Base-by-base conservation (phyloP, 2,329 filamentous ascomycete species). In the Metarhizium sp. region DNA sequence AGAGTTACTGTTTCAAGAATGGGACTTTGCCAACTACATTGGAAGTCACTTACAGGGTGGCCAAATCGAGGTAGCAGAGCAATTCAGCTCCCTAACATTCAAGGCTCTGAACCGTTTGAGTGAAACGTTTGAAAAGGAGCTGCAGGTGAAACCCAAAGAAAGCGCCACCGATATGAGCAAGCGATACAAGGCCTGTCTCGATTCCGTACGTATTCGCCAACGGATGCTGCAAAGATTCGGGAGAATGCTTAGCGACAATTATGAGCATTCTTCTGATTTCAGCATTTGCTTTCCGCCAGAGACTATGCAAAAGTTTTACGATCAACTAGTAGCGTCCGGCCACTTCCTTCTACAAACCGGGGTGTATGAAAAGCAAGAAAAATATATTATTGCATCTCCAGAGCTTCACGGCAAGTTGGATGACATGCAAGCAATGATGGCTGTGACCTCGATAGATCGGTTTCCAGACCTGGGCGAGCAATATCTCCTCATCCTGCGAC, bases 161-260 rank as follows among this genome's bases (percentile, higher is more conserved):
- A 87, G 86, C 55, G 83, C 86, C 1, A 75, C 83, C 8, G 92
- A 96, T 59, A 95, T 96, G 87, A 95, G 94, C 70, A 96, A 95
- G 74, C 84, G 94, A 49, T 99, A 97, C 77, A 97, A 96, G 73
- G 87, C 90, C 59, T 91, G 92, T 59, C 76, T 99, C 2, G 94
- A 99, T 69, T 97, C 94, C 0, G 95, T 97, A 25, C 90, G 94
- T 64, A 92, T 97, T 56, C 85, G 94, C 25, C 94, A 99, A 71
- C 83, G 94, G 70, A 97, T 97, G 81, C 78, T 99, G 59, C 95
- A 97, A 68, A 89, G 94, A 58, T 97, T 97, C 71, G 94, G 90
- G 18, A 84, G 91, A 61, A 90, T 95, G 67, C 73, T 99, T 54
- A 92, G 88, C 63, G 89, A 96, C 66, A 85, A 92, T 57, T 99